Percentiles rank a stretch among this genome's conserved stretches.
Conservation (phyloP, 495 filamentous ascomycete genomes). For the Umbilicaria muhlenbergii region DNA sequence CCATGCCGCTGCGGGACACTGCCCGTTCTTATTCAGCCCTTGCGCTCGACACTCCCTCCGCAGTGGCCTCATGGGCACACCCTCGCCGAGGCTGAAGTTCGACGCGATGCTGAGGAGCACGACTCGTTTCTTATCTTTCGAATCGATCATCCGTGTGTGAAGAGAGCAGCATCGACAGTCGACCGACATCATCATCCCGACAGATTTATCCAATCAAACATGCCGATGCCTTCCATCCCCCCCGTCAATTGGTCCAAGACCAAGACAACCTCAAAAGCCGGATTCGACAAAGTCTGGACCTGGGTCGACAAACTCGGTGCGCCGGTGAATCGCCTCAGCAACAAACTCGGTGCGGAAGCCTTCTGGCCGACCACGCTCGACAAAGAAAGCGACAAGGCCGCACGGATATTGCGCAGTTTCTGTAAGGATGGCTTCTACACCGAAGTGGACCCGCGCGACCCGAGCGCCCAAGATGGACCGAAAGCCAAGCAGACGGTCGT, state of each 20-base stretch:
- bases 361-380: slow-evolving; percentile 73
- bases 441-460: slow-evolving; percentile 17
- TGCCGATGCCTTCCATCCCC: slow-evolving; percentile 8
- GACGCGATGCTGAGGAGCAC: no score
- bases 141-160: no score
- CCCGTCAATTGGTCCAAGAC: slow-evolving; percentile 13
- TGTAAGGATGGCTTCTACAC: slow-evolving; percentile 58
- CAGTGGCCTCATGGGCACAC: no score
- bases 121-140: no score
- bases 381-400: slow-evolving; percentile 70
- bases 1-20: no score
- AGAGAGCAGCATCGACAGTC: no score
- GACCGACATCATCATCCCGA: no score
- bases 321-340: slow-evolving; percentile 60
- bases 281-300: slow-evolving; percentile 39
- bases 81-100: no score
- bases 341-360: slow-evolving; percentile 59
- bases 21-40: no score
- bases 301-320: slow-evolving; percentile 38
- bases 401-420: slow-evolving; percentile 63
- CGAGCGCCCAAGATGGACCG: slow-evolving; percentile 22
- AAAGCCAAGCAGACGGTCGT: slow-evolving; percentile 52
- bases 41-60: no score
- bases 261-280: slow-evolving; percentile 27
- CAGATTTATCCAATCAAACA: not conserved